Base-by-base conservation (phyloP, 1,139 yeast genomes). In the Taphrina sp. region DNA sequence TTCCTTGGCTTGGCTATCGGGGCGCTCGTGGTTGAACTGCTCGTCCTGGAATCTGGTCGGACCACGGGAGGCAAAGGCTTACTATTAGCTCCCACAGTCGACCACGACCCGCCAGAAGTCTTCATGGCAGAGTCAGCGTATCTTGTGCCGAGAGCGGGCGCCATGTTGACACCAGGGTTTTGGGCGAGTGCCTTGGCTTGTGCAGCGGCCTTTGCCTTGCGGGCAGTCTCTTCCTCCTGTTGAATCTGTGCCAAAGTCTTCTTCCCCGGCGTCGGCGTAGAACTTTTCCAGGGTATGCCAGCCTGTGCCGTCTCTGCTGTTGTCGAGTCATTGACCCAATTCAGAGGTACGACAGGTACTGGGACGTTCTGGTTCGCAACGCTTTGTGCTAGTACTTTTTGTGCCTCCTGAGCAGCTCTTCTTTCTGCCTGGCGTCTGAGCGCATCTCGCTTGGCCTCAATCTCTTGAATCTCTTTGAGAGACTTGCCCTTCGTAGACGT, bases 381-480 rank as follows among this genome's bases (percentile, higher is more conserved):
- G 12, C 19, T 58, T 16, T 19, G 39, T 5, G 36, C 46, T 5
- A 3, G 45, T 16, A 31, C 31, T n/a, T n/a, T n/a, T 28, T 41
- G 56, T 7, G 28, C 49, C 8, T 42, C 49, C 26, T 20, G 16
- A 2, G 26, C 29, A 10, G 42, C 41, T 42, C 52, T 58, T 5
- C 54, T 33, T 33, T 61, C 72, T 60, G 47, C 64, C 45, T 47
- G 63, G 62, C 66, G 58, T 65, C 67, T 74, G 36, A 58, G 61
- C 31, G 77, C 80, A 42, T 82, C 58, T 38, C 58, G 43, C 20
- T 43, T 58, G 14, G 60, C 83, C 65, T 85, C 94, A 59, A 82
- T 69, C 60, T 75, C 78, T 67, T 84, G 92, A 61, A 86, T 83
- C 66, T 86, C 87, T 59, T 80, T 79, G 59, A 82, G 70, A n/a